Evolutionary conservation across 2,329 filamentous ascomycete species (phyloP), one percentile per base, ranked within the genome.

Genomic region (Dryadomyces sulphureus): DNA sequence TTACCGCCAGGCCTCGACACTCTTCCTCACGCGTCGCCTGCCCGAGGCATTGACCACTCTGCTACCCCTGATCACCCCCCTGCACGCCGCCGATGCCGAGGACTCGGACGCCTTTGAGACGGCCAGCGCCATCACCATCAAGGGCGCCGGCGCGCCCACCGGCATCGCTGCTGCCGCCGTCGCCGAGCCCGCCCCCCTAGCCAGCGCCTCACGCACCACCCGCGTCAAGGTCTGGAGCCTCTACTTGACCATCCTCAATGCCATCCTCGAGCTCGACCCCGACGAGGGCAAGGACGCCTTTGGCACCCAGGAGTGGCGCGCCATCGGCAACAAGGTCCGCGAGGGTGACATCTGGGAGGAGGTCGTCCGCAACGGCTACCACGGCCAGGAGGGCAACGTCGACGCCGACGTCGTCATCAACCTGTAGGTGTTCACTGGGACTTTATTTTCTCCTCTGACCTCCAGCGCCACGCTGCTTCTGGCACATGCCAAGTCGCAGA

Each of bases 201-300:
- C 85, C 45, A 77, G 73, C 52, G 87, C 87, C 45, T 89, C 84
- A 38, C 78, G 83, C 53, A 84, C 81, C 27, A 92, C 86, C 48
- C 73, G 89, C 53, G 83, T 94, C 62, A 98, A 96, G 64, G 83
- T 96, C 52, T 98, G 92, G 92, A 94, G 88, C 62, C 73, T 98
- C 56, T 98, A 96, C 61, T 74, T 96, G 53, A 94, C 89, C 17
- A 82, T 95, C 43, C 70, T 96, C 51, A 94, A 95, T 65, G 84
- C 87, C 35, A 83, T 95, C 52, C 70, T 94, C 32, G 90, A 96
- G 57, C 70, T 96, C 58, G 87, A 88, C 47, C 72, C 84, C 2
- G 86, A 94, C 54, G 89, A 95, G 62, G 92, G 90, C 43, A 94
- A 92, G 66, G 77, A 81, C 44, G 75, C 81, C 12, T 94, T 96